Evolutionary conservation across 2,329 filamentous ascomycete species (phyloP), one percentile per base, ranked within the genome.

Genomic region (Trichoderma afroharzianum): DNA sequence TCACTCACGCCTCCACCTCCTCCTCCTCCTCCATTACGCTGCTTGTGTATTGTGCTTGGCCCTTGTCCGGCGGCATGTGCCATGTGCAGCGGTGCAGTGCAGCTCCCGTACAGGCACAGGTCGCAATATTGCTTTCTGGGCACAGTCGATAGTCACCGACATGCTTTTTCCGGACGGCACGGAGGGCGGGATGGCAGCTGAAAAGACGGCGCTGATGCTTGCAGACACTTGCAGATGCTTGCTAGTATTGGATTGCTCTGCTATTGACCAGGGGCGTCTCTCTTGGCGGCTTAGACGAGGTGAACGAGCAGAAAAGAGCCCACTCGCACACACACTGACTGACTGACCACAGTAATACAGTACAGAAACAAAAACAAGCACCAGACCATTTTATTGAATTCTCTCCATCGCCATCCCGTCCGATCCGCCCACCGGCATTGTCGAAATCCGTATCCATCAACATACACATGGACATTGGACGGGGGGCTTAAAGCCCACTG

Each of bases 101-200:
- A 30, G 32, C 9, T n/a, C 28, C 30, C 21, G 63, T 39, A 67
- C 30, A 57, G 63, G 62, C 53, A 67, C 30, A 67, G 63, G 57
- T 67, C 47, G 64, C 57, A 69, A 26, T 69, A 69, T 69, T 69
- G 66, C 30, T 43, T 69, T 69, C 57, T 33, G n/a, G 57, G 66
- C 57, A 50, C 21, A 32, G 28, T 28, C 57, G 14, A 68, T 50
- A 33, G 57, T 24, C 32, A 33, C 36, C 26, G 36, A 30, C 21
- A 47, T 53, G 36, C 55, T 68, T 32, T 33, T 28, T 50, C n/a
- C 28, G 63, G 63, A 28, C 57, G 30, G 39, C 36, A 67, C 32
- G 50, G 63, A n/a, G 24, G 32, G 47, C 50, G 50, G 32, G 39
- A 3, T 68, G 39, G 66, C 57, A 69, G 66, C 66, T 69, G 66